These are phyloP conservation scores for Didymella pomorum DNA, from an alignment of 2,329 filamentous ascomycete genomes.

Conservation along the genomic window DNA sequence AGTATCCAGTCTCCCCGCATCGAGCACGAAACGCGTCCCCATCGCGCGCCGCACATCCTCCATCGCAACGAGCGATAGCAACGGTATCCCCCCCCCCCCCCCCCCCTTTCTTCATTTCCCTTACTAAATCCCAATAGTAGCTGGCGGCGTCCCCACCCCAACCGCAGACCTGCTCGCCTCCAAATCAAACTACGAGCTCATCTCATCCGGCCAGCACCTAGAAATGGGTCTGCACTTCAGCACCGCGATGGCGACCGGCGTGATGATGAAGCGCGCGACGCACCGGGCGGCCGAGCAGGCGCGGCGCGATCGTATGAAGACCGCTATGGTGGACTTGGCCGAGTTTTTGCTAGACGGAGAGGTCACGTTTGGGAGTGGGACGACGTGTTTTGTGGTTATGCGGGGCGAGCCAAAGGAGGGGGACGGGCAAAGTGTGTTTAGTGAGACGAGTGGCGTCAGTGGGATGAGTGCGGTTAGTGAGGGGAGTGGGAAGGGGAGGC, in stretches of 20 bases:
- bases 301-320: slow-evolving; percentile 44
- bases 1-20: slow-evolving; percentile 31
- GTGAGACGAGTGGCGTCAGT: slow-evolving; percentile 20
- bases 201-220: slow-evolving; percentile 40
- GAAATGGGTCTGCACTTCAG: slow-evolving; percentile 46
- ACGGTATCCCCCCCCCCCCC: slow-evolving; percentile 26
- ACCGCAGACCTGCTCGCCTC: slow-evolving; percentile 41
- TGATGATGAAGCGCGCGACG: slow-evolving; percentile 46
- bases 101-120: neutral
- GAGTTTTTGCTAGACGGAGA: slow-evolving; percentile 43
- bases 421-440: slow-evolving; percentile 14
- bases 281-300: slow-evolving; percentile 45
- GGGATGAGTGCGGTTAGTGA: slow-evolving; percentile 18
- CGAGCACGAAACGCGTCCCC: slow-evolving; percentile 30
- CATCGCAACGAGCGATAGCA: slow-evolving; percentile 33
- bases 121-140: slow-evolving; percentile 21
- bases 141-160: slow-evolving; percentile 37
- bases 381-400: slow-evolving; percentile 44
- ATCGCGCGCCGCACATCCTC: slow-evolving; percentile 34
- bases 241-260: slow-evolving; percentile 43
- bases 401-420: slow-evolving; percentile 21
- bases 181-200: slow-evolving; percentile 44
- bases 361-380: slow-evolving; percentile 43
- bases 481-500: slow-evolving; percentile 17
- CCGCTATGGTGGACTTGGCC: slow-evolving; percentile 42